Conservation (phyloP, 2,329 filamentous ascomycete species). For the Gnomoniopsis sp. region DNA sequence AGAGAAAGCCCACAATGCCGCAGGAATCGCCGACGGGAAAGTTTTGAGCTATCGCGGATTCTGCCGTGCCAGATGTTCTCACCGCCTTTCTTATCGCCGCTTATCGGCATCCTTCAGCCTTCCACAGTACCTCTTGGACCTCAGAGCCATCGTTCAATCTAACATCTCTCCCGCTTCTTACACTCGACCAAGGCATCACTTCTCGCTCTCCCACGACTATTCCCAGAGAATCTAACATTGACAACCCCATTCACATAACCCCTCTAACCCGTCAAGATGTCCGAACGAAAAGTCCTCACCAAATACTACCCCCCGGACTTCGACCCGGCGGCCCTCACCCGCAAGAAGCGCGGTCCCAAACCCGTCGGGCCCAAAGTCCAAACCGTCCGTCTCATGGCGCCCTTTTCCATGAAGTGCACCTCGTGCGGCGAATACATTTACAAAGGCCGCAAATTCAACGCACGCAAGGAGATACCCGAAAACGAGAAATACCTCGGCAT, state of each 20-base stretch:
- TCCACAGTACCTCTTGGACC: neutral
- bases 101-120: neutral
- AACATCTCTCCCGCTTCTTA: neutral
- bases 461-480: conserved; percentile 83
- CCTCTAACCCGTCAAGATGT: conserved; percentile 50
- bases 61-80: neutral
- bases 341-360: conserved; percentile 62
- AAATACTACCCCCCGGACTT: conserved; percentile 76
- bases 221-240: neutral
- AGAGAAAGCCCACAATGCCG: conserved; percentile 7
- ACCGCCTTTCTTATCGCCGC: conserved; percentile 13
- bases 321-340: conserved; percentile 77
- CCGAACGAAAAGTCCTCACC: conserved; percentile 76
- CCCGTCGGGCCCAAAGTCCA: conserved; percentile 75
- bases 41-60: conserved; percentile 1
- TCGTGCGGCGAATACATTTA: conserved; percentile 72
- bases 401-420: conserved; percentile 74
- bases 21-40: neutral
- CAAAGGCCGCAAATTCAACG: conserved; percentile 93
- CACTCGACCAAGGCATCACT: neutral
- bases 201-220: neutral
- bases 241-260: neutral
- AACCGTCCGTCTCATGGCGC: conserved; percentile 86
- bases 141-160: neutral
- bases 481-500: conserved; percentile 88